phyloP scores from a whole-genome alignment of 371 early-diverging fungal species.

The Parasitella parasitica region DNA sequence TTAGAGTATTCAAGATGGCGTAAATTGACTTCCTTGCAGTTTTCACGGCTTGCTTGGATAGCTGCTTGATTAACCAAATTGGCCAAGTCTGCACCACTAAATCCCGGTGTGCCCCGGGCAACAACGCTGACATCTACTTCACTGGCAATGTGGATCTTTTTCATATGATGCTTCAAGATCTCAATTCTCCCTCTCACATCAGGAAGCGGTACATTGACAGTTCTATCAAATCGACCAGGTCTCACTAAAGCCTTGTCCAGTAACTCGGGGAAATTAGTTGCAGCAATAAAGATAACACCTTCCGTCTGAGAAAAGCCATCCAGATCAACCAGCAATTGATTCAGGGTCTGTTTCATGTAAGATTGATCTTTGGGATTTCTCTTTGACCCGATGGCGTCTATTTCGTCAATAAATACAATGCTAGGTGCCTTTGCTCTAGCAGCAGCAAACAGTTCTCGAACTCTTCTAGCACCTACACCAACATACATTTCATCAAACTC shows the following conservation, averaged over 20 bases:
- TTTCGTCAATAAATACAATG: conserved; percentile 99
- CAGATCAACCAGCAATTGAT: conserved; percentile 94
- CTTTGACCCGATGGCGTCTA: conserved; percentile 98
- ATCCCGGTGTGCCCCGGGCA: conserved; percentile 97
- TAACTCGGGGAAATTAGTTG: conserved; percentile 98
- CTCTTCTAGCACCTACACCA: conserved; percentile 95
- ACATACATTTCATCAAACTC: conserved; percentile 99
- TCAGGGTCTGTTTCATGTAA: conserved; percentile 95
- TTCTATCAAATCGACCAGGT: conserved; percentile 97
- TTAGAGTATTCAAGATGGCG: conserved; percentile 94
- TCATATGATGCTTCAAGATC: conserved; percentile 90
- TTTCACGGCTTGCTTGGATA: conserved; percentile 86
- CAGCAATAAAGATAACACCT: conserved; percentile 97
- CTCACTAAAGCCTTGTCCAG: conserved; percentile 96
- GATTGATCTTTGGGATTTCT: conserved; percentile 92
- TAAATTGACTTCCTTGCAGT: conserved; percentile 66
- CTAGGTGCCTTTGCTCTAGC: conserved; percentile 96
- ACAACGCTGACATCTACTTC: conserved; percentile 81
- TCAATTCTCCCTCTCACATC: conserved; percentile 94
- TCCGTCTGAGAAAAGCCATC: conserved; percentile 95
- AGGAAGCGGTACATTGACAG: conserved; percentile 94
- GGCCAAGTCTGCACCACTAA: conserved; percentile 97
- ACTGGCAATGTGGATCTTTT: conserved; percentile 61
- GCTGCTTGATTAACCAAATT: conserved; percentile 96
- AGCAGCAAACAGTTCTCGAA: conserved; percentile 83